These are phyloP conservation scores for Ogataea thermomethanolica DNA, from an alignment of 805 yeast genomes.

Conservation along the genomic window DNA sequence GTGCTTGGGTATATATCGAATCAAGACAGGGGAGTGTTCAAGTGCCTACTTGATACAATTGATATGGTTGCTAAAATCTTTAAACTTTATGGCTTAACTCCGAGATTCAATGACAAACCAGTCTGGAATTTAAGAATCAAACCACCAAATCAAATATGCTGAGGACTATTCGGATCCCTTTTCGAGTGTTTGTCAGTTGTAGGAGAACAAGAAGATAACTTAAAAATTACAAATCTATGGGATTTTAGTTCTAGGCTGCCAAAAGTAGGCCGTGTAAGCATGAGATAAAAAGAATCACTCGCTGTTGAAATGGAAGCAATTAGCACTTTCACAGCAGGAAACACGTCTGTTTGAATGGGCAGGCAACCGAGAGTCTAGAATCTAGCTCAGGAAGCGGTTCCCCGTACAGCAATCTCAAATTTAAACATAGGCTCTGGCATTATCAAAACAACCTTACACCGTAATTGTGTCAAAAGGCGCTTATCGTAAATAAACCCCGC, in stretches of 20 bases:
- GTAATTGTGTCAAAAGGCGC: slow-evolving; percentile 1
- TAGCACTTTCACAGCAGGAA: no score
- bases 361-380: no score
- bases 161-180: neutral
- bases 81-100: no score
- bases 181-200: slow-evolving; percentile 3
- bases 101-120: no score
- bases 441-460: slow-evolving; percentile 7
- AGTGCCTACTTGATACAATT: no score
- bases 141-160: no score
- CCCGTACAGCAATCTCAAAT: no score
- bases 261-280: neutral
- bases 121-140: no score
- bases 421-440: no score
- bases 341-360: neutral
- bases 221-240: slow-evolving; percentile 5
- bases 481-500: slow-evolving; percentile 10
- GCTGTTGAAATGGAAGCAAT: no score
- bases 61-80: neutral
- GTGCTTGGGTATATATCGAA: neutral
- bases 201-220: slow-evolving; percentile 8
- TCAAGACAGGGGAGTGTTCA: neutral
- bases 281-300: neutral
- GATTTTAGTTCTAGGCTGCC: slow-evolving; percentile 1
- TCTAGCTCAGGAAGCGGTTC: no score